phyloP scores from a whole-genome alignment of 805 yeast genomes.

The Wickerhamiella allomyrinae region DNA sequence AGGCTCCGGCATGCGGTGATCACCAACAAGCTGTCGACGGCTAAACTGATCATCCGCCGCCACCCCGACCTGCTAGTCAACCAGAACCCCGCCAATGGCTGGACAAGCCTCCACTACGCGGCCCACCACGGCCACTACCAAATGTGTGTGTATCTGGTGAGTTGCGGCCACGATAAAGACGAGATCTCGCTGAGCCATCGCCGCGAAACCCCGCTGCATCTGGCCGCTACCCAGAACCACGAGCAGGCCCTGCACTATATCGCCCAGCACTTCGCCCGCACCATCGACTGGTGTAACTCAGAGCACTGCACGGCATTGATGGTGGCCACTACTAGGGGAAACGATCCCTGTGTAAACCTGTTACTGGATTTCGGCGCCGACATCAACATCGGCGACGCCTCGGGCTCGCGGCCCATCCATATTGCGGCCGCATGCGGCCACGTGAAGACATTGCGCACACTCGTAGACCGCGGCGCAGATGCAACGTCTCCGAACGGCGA shows the following conservation, averaged over 20 bases:
- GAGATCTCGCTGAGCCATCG: conserved; percentile 40
- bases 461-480: conserved; percentile 38
- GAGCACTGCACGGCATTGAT: conserved; percentile 36
- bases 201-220: conserved; percentile 53
- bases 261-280: conserved; percentile 47
- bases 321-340: conserved; percentile 46
- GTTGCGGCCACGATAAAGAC: conserved; percentile 39
- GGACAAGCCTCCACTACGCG: conserved; percentile 76
- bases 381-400: conserved; percentile 51
- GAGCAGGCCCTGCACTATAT: conserved; percentile 61
- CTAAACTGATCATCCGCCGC: conserved; percentile 47
- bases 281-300: conserved; percentile 46
- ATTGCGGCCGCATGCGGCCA: conserved; percentile 63
- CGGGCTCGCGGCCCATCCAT: conserved; percentile 76
- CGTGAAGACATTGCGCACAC: conserved; percentile 38
- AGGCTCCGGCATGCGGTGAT: conserved; percentile 57
- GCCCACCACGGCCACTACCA: conserved; percentile 58
- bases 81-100: conserved; percentile 56
- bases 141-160: conserved; percentile 42
- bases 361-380: conserved; percentile 67
- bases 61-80: conserved; percentile 59
- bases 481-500: conserved; percentile 35
- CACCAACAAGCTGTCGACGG: conserved; percentile 48
- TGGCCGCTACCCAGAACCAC: conserved; percentile 49
- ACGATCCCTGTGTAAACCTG: conserved; percentile 46